Evolutionary conservation across 2,329 filamentous ascomycete species (phyloP).

Genomic region (Davidsoniella neocaledoniae): DNA sequence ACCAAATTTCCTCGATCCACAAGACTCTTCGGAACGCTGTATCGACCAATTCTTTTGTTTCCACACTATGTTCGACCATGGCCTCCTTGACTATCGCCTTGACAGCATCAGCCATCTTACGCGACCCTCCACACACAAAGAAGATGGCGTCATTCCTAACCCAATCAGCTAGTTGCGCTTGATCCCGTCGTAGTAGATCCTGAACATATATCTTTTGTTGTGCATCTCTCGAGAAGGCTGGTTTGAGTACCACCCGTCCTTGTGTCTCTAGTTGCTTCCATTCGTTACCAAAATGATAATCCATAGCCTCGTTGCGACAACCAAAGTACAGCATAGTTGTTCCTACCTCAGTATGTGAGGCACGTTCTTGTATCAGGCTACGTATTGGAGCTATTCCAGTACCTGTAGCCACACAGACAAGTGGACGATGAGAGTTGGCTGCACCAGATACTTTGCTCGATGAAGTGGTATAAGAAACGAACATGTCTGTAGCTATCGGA

Average conservation of each 20-base stretch:
- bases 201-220: conserved; percentile 30
- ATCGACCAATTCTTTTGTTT: conserved; percentile 24
- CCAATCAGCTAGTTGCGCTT: conserved; percentile 18
- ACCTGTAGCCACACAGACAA: conserved; percentile 67
- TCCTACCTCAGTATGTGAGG: conserved; percentile 7
- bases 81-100: conserved; percentile 34
- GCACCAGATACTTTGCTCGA: conserved; percentile 37
- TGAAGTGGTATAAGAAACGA: conserved; percentile 5
- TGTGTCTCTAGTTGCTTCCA: conserved; percentile 33
- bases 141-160: conserved; percentile 29
- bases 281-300: conserved; percentile 70
- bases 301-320: conserved; percentile 53
- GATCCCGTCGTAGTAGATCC: conserved; percentile 20
- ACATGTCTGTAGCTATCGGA: conserved; percentile 22
- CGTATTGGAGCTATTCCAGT: conserved; percentile 79
- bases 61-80: conserved; percentile 23
- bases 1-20: conserved; percentile 47
- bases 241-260: conserved; percentile 20
- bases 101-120: conserved; percentile 40
- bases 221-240: conserved; percentile 32
- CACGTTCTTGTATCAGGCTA: conserved; percentile 67
- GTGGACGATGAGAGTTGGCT: conserved; percentile 32
- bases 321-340: conserved; percentile 59
- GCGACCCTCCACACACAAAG: conserved; percentile 38
- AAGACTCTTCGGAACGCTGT: conserved; percentile 21